These are phyloP conservation scores for Boletus rubroflammeus DNA, from an alignment of 768 basidiomycete species.

Conservation along the genomic window DNA sequence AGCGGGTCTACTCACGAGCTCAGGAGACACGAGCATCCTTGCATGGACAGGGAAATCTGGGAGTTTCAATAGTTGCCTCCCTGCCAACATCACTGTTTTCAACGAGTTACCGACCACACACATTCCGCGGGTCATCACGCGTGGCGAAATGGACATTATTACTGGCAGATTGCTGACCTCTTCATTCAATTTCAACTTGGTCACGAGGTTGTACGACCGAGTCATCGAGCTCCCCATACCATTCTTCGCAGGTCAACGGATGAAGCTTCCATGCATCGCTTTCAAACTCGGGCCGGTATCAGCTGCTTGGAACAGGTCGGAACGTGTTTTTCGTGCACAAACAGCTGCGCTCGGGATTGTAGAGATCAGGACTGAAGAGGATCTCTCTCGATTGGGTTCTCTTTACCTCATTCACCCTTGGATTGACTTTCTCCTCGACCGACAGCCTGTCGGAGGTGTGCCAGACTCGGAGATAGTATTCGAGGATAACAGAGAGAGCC, in stretches of 20 bases:
- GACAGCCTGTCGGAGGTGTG: neutral
- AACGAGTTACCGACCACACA: neutral
- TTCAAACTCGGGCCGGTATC: conserved; percentile 2
- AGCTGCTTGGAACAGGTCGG: too few relatives aligned
- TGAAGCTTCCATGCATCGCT: conserved; percentile 8
- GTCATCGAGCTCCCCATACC: neutral
- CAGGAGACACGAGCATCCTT: conserved; percentile 4
- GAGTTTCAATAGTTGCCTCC: conserved; percentile 3
- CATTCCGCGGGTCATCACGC: neutral
- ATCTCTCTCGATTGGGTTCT: conserved; percentile 1
- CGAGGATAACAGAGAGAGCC: neutral
- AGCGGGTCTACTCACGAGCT: conserved; percentile 4
- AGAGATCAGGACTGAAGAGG: conserved; percentile 1
- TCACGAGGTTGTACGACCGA: neutral
- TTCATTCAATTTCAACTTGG: neutral
- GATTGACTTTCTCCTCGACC: conserved; percentile 12
- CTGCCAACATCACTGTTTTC: neutral
- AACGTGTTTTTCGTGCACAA: neutral
- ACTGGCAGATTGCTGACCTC: neutral
- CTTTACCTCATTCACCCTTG: conserved; percentile 14
- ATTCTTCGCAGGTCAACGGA: neutral
- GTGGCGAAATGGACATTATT: neutral
- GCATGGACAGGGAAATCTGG: conserved; percentile 7
- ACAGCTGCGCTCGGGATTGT: conserved; percentile 4
- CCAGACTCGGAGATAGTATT: neutral